Conservation (phyloP, 2,329 filamentous ascomycete genomes). For the Cercospora berteroae region DNA sequence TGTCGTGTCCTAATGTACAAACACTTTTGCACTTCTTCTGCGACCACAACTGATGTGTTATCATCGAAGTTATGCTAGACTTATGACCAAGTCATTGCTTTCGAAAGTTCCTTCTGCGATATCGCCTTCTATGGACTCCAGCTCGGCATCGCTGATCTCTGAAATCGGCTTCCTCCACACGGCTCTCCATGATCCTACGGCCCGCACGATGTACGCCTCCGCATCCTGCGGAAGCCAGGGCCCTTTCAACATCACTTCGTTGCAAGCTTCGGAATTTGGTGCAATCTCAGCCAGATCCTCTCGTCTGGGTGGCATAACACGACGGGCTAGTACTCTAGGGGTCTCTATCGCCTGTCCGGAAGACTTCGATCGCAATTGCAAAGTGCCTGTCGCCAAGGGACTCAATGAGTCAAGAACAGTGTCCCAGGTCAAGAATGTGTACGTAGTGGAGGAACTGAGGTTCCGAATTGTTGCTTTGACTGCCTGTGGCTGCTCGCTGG, state of each 20-base stretch:
- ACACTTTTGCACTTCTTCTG: background rate
- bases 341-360: background rate
- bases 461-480: background rate
- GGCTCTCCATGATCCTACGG: slow-evolving; percentile 1
- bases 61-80: background rate
- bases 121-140: background rate
- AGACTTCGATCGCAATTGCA: background rate
- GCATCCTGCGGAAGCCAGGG: slow-evolving; percentile 1
- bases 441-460: background rate
- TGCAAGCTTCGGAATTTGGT: background rate
- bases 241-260: background rate
- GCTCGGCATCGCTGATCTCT: background rate
- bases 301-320: background rate
- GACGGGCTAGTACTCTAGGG: background rate
- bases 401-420: background rate
- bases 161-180: background rate
- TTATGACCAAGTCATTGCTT: background rate
- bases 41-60: background rate
- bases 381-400: background rate
- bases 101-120: background rate
- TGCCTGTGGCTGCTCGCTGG: background rate
- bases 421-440: background rate
- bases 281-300: background rate
- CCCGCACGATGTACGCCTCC: background rate
- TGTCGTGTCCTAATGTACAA: background rate